Base-by-base conservation (phyloP, 2,329 filamentous ascomycete genomes). In the Dissoconium aciculare region DNA sequence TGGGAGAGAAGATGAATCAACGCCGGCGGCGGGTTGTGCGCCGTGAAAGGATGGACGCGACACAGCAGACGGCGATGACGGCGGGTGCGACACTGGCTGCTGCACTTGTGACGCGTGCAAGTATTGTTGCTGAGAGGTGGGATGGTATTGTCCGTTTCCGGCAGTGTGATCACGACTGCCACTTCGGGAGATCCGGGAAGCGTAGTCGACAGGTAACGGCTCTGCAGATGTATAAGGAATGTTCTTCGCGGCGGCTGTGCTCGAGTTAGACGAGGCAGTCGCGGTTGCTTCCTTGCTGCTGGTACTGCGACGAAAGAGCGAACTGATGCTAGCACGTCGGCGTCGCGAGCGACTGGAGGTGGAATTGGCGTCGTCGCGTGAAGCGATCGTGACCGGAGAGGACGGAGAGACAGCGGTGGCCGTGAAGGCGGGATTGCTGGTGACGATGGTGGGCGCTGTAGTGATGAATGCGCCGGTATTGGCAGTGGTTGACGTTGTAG, bases 351-450 rank as follows among this genome's bases (percentile, higher is more conserved):
- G 8, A 8, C 8, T 23, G 8, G 19, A n/a, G 19, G 19, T 23
- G 19, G 28, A n/a, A 30, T 13, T 15, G 4, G 28, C 14, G 12
- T 30, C 28, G 11, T 30, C 28, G 11, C 14, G 13, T 16, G 28
- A 3, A 13, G 11, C n/a, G 5, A 15, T 58, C 32, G 19, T 8
- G 19, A 23, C n/a, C 19, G 19, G 19, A 8, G 19, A 8, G 19
- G 19, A 8, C 19, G 19, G 8, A n/a, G 8, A 8, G 19, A 23
- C n/a, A n/a, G 19, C 19, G n/a, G 19, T 23, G 19, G n/a, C 19
- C 8, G 19, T n/a, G 19, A n/a, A 8, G 19, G 19, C 19, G 19
- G 19, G 19, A 8, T 23, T n/a, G n/a, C n/a, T n/a, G n/a, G n/a
- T n/a, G n/a, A n/a, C n/a, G n/a, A n/a, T n/a, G n/a, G n/a, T n/a